Conservation (phyloP, 257 asterid species). For the Solanum clarkiae region DNA sequence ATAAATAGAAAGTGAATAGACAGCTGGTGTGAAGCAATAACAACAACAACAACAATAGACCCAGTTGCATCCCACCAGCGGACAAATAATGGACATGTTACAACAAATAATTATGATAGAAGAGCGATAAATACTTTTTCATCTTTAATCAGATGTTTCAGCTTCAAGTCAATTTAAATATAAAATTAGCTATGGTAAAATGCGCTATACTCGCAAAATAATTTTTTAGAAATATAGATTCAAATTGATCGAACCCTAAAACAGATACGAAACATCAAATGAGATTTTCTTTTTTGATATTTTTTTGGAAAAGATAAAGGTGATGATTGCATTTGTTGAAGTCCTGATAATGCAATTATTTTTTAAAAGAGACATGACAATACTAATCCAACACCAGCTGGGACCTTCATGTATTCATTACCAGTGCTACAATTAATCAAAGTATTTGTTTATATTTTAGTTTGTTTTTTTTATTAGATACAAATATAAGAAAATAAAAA, state of each 20-base stretch:
- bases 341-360: background rate
- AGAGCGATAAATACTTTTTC: background rate
- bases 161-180: too few relatives aligned
- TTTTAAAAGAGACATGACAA: background rate
- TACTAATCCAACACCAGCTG: background rate
- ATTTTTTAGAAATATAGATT: accelerated
- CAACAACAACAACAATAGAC: too few relatives aligned
- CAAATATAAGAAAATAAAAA: too few relatives aligned
- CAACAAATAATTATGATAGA: background rate
- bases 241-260: background rate
- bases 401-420: background rate
- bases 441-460: too few relatives aligned
- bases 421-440: background rate
- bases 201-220: background rate
- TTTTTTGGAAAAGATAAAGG: too few relatives aligned
- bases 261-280: background rate
- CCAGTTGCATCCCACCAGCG: too few relatives aligned
- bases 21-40: too few relatives aligned
- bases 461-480: too few relatives aligned
- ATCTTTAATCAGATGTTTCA: background rate
- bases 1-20: too few relatives aligned
- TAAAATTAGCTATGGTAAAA: too few relatives aligned
- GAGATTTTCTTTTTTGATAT: too few relatives aligned
- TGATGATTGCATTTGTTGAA: background rate
- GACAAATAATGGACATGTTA: background rate